phyloP scores from a whole-genome alignment of 2,329 filamentous ascomycete genomes.

The Seiridium cupressi region DNA sequence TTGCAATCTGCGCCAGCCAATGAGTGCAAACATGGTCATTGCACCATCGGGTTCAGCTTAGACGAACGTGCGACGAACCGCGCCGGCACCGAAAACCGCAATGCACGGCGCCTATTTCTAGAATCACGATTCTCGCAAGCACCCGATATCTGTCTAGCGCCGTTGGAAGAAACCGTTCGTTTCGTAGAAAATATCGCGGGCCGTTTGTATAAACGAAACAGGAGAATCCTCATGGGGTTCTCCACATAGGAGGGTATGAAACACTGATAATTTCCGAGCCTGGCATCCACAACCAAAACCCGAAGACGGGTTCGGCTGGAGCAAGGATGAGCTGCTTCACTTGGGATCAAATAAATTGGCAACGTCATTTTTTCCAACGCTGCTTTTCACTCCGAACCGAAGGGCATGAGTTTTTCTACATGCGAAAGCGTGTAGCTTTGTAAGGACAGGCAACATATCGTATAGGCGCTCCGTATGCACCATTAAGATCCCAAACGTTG shows the following conservation, averaged over 20 bases:
- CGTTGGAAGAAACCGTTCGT: background rate
- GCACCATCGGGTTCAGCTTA: too few relatives aligned
- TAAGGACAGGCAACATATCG: too few relatives aligned
- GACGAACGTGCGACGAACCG: background rate
- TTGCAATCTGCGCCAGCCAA: too few relatives aligned
- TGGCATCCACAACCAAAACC: background rate
- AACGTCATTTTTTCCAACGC: background rate
- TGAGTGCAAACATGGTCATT: too few relatives aligned
- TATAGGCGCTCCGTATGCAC: too few relatives aligned
- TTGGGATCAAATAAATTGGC: background rate
- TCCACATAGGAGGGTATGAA: background rate
- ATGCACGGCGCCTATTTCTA: background rate
- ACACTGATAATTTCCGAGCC: constrained; percentile 1
- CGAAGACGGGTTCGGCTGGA: background rate
- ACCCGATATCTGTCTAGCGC: too few relatives aligned
- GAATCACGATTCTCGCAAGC: background rate
- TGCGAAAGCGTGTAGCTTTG: too few relatives aligned
- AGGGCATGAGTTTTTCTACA: too few relatives aligned
- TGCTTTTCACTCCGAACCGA: too few relatives aligned
- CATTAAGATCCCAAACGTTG: too few relatives aligned
- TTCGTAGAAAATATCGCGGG: background rate
- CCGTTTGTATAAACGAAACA: constrained; percentile 7
- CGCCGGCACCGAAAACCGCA: background rate
- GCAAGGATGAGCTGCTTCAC: background rate
- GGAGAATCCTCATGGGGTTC: background rate